phyloP scores from a whole-genome alignment of 495 filamentous ascomycete species.

The Terfezia boudieri region DNA sequence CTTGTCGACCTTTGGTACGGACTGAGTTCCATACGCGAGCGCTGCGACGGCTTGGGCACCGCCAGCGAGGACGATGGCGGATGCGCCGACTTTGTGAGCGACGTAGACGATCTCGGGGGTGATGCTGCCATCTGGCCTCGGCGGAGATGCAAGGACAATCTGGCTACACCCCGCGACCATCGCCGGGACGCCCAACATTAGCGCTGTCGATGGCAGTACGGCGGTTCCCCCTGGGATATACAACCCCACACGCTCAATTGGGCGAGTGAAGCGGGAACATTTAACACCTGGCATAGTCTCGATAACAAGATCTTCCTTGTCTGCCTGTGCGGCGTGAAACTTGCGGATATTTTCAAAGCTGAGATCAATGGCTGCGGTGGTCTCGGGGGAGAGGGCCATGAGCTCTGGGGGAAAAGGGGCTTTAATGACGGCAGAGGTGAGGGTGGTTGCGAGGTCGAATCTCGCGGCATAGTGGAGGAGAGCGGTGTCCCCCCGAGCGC shows the following conservation, averaged over 20 bases:
- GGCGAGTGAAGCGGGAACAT: constrained; percentile 78
- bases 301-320: constrained; percentile 54
- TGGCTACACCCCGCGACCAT: constrained; percentile 95
- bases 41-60: constrained; percentile 90
- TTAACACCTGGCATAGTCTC: constrained; percentile 95
- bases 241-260: constrained; percentile 82
- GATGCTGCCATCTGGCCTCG: constrained; percentile 67
- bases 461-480: constrained; percentile 84
- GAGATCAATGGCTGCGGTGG: constrained; percentile 71
- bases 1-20: constrained; percentile 90
- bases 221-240: constrained; percentile 94
- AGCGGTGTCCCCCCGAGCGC: constrained; percentile 54
- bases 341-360: constrained; percentile 83
- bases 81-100: constrained; percentile 91
- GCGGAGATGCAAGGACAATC: constrained; percentile 82
- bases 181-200: constrained; percentile 94
- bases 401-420: constrained; percentile 67
- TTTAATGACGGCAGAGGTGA: constrained; percentile 67
- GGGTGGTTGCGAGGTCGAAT: constrained; percentile 81
- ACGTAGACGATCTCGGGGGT: constrained; percentile 94
- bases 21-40: constrained; percentile 66
- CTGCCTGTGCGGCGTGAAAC: constrained; percentile 77
- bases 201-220: constrained; percentile 79
- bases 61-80: constrained; percentile 83
- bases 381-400: constrained; percentile 66